Conservation (phyloP, 495 filamentous ascomycete genomes). For the Chaetomium cochliodes region DNA sequence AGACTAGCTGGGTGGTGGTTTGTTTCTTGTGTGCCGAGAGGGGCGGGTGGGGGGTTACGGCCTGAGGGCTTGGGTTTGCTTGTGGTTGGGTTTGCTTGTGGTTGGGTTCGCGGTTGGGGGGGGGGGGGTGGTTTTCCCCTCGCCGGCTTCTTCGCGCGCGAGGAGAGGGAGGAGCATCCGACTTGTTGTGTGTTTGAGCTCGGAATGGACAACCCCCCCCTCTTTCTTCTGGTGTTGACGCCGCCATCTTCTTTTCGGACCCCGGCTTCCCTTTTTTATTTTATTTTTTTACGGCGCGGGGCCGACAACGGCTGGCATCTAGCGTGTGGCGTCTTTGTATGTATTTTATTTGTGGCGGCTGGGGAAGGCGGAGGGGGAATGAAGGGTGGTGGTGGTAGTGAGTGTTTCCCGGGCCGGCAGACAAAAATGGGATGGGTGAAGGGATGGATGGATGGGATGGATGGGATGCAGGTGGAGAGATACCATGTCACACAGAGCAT, state of each 20-base stretch:
- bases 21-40: too few species aligned
- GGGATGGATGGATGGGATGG: not conserved
- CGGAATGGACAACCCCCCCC: too few species aligned
- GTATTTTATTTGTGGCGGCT: not conserved
- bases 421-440: not conserved
- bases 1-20: too few species aligned
- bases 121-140: not conserved
- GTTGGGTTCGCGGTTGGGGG: not conserved
- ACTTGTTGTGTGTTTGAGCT: too few species aligned
- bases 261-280: not conserved
- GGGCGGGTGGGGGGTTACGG: too few species aligned
- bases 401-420: constrained; percentile 1
- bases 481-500: not conserved
- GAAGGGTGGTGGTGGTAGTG: not conserved
- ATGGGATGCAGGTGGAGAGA: too few species aligned
- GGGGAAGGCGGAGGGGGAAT: not conserved
- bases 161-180: too few species aligned
- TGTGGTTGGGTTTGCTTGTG: not conserved
- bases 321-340: not conserved
- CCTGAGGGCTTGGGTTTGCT: too few species aligned
- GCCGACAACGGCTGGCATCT: not conserved
- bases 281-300: not conserved
- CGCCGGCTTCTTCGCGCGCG: too few species aligned
- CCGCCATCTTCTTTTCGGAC: not conserved
- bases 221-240: too few species aligned